Evolutionary conservation across 495 filamentous ascomycete genomes (phyloP), one percentile per base, ranked within the genome.

Genomic region (Oleoguttula mirabilis): DNA sequence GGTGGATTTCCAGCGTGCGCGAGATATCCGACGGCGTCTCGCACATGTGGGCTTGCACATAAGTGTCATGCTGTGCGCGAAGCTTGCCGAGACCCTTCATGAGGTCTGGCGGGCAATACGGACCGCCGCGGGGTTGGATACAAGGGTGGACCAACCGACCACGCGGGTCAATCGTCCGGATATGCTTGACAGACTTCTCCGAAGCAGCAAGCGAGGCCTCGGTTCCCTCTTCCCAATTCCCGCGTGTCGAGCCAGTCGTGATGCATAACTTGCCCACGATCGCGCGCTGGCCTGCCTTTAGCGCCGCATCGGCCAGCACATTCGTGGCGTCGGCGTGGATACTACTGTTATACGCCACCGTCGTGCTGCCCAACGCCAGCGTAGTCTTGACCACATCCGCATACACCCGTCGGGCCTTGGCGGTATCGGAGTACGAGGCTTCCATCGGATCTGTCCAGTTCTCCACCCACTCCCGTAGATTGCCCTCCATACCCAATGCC

Each of bases 311-410:
- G 3, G 43, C 36, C 23, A 47, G 30, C 11, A 47, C 33, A 19
- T 47, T 47, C 8, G 43, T 47, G 1, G 43, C 43, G 12, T 39
- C 43, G 10, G 28, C 35, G 16, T 47, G 43, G 21, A 47, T 47
- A 12, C 40, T 41, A 27, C 30, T 47, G 36, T 47, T 47, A 27
- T 47, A 47, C 21, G 43, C 43, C 25, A 47, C 43, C 11, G 43
- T 47, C 35, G 43, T 47, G 3, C 12, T 28, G 16, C 43, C 43
- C 11, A 39, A n/a, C 10, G 10, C 3, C 4, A 47, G 17, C 11
- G 36, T 39, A 3, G 35, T 47, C 12, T 8, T 24, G 2, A 19
- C 21, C 12, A 47, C 36, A 21, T 39, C 43, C 1, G 35, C 24
- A 21, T 47, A 47, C 10, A 47, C 36, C 21, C 43, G 34, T 16